phyloP scores from a whole-genome alignment of 2,329 filamentous ascomycete genomes.

The Botrytis tulipae region DNA sequence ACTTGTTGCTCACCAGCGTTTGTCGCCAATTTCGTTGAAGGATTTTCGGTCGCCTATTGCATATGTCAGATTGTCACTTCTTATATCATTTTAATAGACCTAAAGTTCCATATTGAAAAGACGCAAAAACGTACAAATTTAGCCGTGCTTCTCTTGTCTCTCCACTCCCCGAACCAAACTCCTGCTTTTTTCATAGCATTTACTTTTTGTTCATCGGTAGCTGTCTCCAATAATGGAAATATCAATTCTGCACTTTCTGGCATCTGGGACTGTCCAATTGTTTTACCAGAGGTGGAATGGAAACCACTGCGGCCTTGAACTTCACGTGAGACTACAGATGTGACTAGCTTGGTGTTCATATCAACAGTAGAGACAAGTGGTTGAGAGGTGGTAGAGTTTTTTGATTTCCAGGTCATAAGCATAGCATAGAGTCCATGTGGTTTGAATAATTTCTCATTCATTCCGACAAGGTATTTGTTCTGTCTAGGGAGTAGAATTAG shows the following conservation, averaged over 20 bases:
- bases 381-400: slow-evolving; percentile 25
- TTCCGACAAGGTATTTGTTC: slow-evolving; percentile 54
- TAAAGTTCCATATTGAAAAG: too few species aligned
- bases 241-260: slow-evolving; percentile 43
- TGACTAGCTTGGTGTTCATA: slow-evolving; percentile 41
- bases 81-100: neutral
- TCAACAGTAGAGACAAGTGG: slow-evolving; percentile 33
- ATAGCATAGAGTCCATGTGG: slow-evolving; percentile 55
- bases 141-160: slow-evolving; percentile 41
- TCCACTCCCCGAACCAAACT: slow-evolving; percentile 39
- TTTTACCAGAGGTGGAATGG: slow-evolving; percentile 40
- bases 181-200: slow-evolving; percentile 39
- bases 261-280: slow-evolving; percentile 41
- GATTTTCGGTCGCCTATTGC: slow-evolving; percentile 38
- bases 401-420: slow-evolving; percentile 54
- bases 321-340: slow-evolving; percentile 36
- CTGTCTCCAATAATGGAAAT: slow-evolving; percentile 41
- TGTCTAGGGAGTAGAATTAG: slow-evolving; percentile 28
- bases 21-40: slow-evolving; percentile 41
- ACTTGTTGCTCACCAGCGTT: slow-evolving; percentile 31
- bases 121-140: slow-evolving; percentile 30
- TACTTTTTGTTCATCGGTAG: slow-evolving; percentile 33
- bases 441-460: slow-evolving; percentile 57
- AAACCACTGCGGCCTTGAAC: slow-evolving; percentile 34
- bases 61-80: neutral